Conservation (phyloP, 106 monocot species). For the Dioscorea dumetorum region DNA sequence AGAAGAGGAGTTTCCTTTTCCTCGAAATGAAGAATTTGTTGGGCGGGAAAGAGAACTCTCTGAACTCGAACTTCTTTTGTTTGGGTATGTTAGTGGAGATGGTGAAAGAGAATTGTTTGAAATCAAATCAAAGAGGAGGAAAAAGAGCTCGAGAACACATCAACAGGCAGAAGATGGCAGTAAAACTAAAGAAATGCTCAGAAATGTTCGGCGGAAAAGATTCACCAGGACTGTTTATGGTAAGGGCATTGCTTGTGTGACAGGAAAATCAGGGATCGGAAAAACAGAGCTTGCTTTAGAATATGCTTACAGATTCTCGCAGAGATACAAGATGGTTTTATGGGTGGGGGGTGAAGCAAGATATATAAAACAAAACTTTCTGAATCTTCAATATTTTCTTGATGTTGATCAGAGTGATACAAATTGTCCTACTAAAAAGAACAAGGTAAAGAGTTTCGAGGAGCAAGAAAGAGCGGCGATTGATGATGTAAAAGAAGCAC, state of each 20-base stretch:
- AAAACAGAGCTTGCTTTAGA: slow-evolving; percentile 86
- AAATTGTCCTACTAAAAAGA: slow-evolving; percentile 36
- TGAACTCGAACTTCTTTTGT: slow-evolving; percentile 81
- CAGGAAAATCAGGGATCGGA: slow-evolving; percentile 87
- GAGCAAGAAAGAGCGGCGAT: slow-evolving; percentile 86
- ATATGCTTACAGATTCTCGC: slow-evolving; percentile 80
- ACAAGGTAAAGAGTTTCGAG: slow-evolving; percentile 63
- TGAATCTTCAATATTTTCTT: slow-evolving; percentile 54
- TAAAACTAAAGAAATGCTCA: slow-evolving; percentile 54
- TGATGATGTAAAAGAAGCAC: slow-evolving; percentile 57
- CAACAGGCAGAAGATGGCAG: slow-evolving; percentile 35
- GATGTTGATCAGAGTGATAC: slow-evolving; percentile 65
- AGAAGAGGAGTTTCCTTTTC: slow-evolving; percentile 77
- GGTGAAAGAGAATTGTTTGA: slow-evolving; percentile 73
- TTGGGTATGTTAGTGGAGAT: slow-evolving; percentile 82
- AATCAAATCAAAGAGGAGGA: slow-evolving; percentile 48
- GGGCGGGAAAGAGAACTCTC: slow-evolving; percentile 78
- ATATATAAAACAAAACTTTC: slow-evolving; percentile 79
- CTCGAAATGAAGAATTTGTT: slow-evolving; percentile 66
- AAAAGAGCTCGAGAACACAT: slow-evolving; percentile 15
- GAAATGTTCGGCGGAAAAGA: slow-evolving; percentile 28
- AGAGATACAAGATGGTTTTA: slow-evolving; percentile 87
- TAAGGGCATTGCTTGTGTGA: slow-evolving; percentile 84
- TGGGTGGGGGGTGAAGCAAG: slow-evolving; percentile 85
- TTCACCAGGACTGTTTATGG: slow-evolving; percentile 56